phyloP scores from a whole-genome alignment of 2,329 filamentous ascomycete species.

The Pestalotiopsis sp. region DNA sequence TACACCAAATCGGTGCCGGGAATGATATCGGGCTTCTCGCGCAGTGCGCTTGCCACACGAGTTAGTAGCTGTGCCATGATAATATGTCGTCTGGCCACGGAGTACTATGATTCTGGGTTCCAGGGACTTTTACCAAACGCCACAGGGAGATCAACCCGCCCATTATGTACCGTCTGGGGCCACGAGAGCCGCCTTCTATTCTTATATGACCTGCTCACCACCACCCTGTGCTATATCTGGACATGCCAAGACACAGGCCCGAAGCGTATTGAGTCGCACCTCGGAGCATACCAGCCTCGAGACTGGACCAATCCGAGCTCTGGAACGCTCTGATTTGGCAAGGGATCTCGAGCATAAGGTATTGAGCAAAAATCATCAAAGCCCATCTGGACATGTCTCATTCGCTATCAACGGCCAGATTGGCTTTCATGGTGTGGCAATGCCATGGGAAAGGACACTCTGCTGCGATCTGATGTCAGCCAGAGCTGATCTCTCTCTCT shows the following conservation, averaged over 20 bases:
- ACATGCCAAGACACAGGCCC: not conserved
- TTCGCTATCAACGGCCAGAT: not conserved
- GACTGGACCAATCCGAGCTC: not conserved
- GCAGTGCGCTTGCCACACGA: not conserved
- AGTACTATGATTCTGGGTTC: not conserved
- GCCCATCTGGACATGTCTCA: not conserved
- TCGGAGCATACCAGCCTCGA: not conserved
- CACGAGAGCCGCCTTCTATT: not conserved
- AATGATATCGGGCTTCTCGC: conserved; percentile 13
- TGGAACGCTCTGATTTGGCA: not conserved
- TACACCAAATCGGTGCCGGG: conserved; percentile 17
- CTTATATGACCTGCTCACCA: not conserved
- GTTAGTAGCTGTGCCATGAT: not conserved
- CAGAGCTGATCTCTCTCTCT: not conserved
- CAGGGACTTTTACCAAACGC: not conserved
- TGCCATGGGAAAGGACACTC: not conserved
- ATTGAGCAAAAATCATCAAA: not conserved
- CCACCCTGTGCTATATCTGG: not conserved
- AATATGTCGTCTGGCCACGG: no score
- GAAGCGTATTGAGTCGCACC: not conserved
- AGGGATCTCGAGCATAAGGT: not conserved
- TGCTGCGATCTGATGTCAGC: not conserved
- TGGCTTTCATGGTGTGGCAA: not conserved
- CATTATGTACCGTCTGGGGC: not conserved
- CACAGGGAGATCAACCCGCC: not conserved